Evolutionary conservation across 2,329 filamentous ascomycete genomes (phyloP), one percentile per base, ranked within the genome.

Genomic region (Penicillium hordei): DNA sequence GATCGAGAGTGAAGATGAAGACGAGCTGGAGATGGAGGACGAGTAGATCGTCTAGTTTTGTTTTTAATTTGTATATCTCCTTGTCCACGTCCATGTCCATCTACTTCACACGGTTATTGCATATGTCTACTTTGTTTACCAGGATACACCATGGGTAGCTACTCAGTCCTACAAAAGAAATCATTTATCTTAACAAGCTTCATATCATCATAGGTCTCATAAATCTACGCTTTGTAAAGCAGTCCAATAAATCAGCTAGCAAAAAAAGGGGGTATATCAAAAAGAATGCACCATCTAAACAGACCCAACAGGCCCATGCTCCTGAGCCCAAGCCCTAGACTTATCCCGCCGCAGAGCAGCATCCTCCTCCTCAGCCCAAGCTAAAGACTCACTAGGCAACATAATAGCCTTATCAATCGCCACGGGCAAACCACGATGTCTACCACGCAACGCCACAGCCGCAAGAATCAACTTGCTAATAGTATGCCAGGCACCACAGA

Each of bases 401-500:
- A 78, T 72, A 31, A 77, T 62, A 4, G 83, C 83, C 45, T 81
- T 76, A 63, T 86, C 83, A 58, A 86, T 72, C 3, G 82, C 81
- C 33, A 84, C 81, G 0, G 83, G 83, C 31, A 86, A 63, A 1
- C 82, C 82, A n/a, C 83, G 74, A 69, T 86, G 83, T 0, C 83
- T 71, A 0, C 83, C 83, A 8, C 82, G 71, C 33, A 87, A 66
- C 75, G 85, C 85, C 13, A 87, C 83, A 4, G 81, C 75, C 48
- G 82, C 80, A 57, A 87, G 70, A 21, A 86, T 78, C 39, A 88
- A 67, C 72, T 87, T 88, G 68, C 81, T 85, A 13, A 80, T 76
- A 1, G 75, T 75, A 53, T 82, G 80, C 77, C 82, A 83, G 0
- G 78, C 79, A 2, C 84, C 84, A 45, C 76, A 76, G 55, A 88